Percentiles rank a stretch among this genome's conserved stretches.
phyloP scores from a whole-genome alignment of 1,284 basidiomycete genomes.

The Sanghuangporus baumii region DNA sequence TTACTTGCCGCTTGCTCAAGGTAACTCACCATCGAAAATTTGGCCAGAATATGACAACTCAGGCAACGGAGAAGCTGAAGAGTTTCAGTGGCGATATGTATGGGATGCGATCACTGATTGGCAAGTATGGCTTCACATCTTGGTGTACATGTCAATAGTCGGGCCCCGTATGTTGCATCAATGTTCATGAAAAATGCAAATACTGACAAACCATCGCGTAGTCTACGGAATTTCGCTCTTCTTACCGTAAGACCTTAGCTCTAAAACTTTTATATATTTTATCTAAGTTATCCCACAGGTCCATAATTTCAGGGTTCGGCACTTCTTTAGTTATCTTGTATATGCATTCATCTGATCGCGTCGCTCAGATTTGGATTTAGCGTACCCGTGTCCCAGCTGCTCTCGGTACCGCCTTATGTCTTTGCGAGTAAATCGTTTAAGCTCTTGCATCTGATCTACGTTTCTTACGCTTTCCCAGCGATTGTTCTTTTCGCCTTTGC shows the following conservation, averaged over 20 bases:
- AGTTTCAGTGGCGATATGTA: slow-evolving; percentile 48
- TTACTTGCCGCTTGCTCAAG: slow-evolving; percentile 29
- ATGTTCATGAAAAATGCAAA: not conserved
- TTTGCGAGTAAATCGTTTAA: slow-evolving; percentile 42
- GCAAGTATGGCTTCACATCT: slow-evolving; percentile 58
- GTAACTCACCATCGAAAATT: slow-evolving; percentile 37
- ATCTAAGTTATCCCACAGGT: too few species aligned
- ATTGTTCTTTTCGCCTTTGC: slow-evolving; percentile 49
- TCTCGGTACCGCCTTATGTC: slow-evolving; percentile 63
- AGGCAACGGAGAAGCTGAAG: slow-evolving; percentile 59
- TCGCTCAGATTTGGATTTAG: slow-evolving; percentile 47
- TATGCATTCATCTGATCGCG: not conserved
- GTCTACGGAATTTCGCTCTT: slow-evolving; percentile 46
- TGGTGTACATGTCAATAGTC: slow-evolving; percentile 56
- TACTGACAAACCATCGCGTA: not conserved
- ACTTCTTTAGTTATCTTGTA: too few species aligned
- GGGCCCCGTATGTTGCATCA: slow-evolving; percentile 43
- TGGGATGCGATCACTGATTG: slow-evolving; percentile 53
- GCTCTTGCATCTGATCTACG: not conserved
- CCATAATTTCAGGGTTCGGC: too few species aligned
- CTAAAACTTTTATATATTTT: too few species aligned
- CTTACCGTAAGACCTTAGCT: slow-evolving; percentile 40
- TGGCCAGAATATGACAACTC: slow-evolving; percentile 56
- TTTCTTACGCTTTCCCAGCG: slow-evolving; percentile 30
- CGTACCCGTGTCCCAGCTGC: slow-evolving; percentile 53